Percentiles rank a stretch among this genome's conserved stretches.
phyloP scores from a whole-genome alignment of 2,329 filamentous ascomycete species.

The Rutstroemia sp. region DNA sequence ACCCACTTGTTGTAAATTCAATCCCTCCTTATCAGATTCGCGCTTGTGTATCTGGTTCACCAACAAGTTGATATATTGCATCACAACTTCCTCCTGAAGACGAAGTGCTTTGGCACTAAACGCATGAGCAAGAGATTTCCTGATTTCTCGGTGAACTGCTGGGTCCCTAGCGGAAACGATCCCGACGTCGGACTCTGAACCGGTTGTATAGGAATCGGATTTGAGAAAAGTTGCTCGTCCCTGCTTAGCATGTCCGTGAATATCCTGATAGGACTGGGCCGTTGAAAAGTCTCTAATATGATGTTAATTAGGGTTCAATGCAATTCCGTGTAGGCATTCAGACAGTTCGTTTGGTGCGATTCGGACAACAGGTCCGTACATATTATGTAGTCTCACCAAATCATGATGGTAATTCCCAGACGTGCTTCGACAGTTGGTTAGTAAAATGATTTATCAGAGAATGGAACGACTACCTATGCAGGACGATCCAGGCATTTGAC shows the following conservation, averaged over 20 bases:
- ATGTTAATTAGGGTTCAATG: background rate
- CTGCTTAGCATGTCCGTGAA: constrained; percentile 6
- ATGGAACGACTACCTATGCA: background rate
- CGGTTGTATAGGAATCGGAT: background rate
- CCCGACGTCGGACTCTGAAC: background rate
- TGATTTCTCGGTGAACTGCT: constrained; percentile 8
- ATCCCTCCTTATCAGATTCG: background rate
- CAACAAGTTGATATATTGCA: constrained; percentile 8
- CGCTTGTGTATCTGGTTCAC: background rate
- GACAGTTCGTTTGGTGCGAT: constrained; percentile 1
- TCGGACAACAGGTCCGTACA: constrained; percentile 1
- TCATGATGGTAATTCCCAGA: background rate
- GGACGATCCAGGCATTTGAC: background rate
- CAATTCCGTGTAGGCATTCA: background rate
- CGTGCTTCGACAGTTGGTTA: background rate
- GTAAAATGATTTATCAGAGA: background rate
- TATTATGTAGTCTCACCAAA: background rate
- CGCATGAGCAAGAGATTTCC: constrained; percentile 20
- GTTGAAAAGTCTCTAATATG: constrained; percentile 1
- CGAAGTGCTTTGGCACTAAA: constrained; percentile 28
- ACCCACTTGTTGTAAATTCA: constrained; percentile 3
- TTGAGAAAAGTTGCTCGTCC: constrained; percentile 3
- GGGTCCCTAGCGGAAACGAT: constrained; percentile 10
- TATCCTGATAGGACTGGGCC: constrained; percentile 4
- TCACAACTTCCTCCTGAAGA: constrained; percentile 26